These are phyloP conservation scores for Lasiodiplodia hormozganensis DNA, from an alignment of 2,329 filamentous ascomycete genomes.

Conservation along the genomic window DNA sequence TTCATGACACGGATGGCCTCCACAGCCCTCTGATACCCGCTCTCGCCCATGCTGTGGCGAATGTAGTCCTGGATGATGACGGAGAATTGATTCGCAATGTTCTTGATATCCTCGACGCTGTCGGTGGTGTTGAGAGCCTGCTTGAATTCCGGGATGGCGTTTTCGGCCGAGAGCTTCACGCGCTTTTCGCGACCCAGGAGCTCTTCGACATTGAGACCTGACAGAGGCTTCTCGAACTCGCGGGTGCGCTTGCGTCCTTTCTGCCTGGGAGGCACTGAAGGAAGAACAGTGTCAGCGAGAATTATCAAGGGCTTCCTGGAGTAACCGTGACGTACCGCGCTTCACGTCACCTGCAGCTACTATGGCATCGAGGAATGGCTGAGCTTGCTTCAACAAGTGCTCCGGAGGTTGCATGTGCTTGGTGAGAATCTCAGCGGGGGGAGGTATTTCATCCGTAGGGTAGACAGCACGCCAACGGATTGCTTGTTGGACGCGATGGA, in stretches of 20 bases:
- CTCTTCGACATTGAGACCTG: slow-evolving; percentile 84
- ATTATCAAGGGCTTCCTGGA: slow-evolving; percentile 20
- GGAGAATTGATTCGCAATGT: slow-evolving; percentile 77
- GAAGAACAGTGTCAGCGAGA: slow-evolving; percentile 10
- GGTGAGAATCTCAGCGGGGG: slow-evolving; percentile 68
- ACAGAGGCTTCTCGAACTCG: slow-evolving; percentile 80
- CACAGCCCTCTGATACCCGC: slow-evolving; percentile 74
- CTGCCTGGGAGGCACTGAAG: slow-evolving; percentile 73
- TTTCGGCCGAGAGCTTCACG: slow-evolving; percentile 68
- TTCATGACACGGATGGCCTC: slow-evolving; percentile 82
- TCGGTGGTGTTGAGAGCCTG: slow-evolving; percentile 71
- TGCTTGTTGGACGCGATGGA: slow-evolving; percentile 90
- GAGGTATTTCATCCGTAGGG: slow-evolving; percentile 68
- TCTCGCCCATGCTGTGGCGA: slow-evolving; percentile 75
- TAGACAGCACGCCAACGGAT: slow-evolving; percentile 83
- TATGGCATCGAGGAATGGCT: slow-evolving; percentile 67
- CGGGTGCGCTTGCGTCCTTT: slow-evolving; percentile 72
- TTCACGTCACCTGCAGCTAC: slow-evolving; percentile 79
- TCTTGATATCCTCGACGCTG: slow-evolving; percentile 65
- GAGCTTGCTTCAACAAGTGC: slow-evolving; percentile 65
- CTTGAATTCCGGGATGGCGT: slow-evolving; percentile 90
- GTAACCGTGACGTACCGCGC: slow-evolving; percentile 52
- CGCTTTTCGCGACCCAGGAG: slow-evolving; percentile 70
- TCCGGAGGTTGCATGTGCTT: slow-evolving; percentile 77
- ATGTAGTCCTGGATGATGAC: slow-evolving; percentile 73